Evolutionary conservation across 352 stramenopile species (phyloP), one percentile per base, ranked within the genome.

Genomic region (Globisporangium emineosum): DNA sequence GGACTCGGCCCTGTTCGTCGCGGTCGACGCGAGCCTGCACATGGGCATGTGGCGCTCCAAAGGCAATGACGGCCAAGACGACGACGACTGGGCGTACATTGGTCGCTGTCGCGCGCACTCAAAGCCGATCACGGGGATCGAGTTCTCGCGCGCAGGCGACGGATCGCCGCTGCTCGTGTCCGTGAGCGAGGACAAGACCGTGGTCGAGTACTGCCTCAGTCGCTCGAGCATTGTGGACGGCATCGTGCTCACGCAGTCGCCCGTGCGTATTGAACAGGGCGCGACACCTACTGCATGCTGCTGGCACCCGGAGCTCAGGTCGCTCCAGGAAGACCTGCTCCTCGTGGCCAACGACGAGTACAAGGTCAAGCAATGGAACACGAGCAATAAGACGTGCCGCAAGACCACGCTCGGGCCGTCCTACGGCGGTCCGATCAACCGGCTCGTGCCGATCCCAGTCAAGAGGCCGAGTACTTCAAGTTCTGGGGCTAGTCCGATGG

Each of bases 281-380:
- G 89, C 75, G 37, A 76, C 80, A 15, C 93, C 94, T 1, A 98
- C 93, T 17, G 84, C 83, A 19, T 96, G 94, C 54, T 85, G 94
- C 63, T 98, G 92, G 92, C 86, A 97, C 49, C 91, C 92, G 0
- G 85, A 94, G 61, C 77, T 91, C n/a, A 73, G 72, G 25, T 75
- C 70, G 23, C 65, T 91, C 2, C 84, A 92, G 53, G 93, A 98
- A 75, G 94, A 98, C 62, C 78, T 95, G 30, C 62, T 97, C 2
- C 78, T 97, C 25, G 86, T 94, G 30, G 92, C 88, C 2, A 98
- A 96, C 69, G 80, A 92, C 49, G 94, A 97, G 62, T 98, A 96
- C 74, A 98, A 98, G 72, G 64, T 98, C 53, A 98, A 97, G 75
- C 76, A 96, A 52, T 98, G 90, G 88, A 96, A 96, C 66, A 78